phyloP scores from a whole-genome alignment of 768 basidiomycete species.

The Collybia mongolica region DNA sequence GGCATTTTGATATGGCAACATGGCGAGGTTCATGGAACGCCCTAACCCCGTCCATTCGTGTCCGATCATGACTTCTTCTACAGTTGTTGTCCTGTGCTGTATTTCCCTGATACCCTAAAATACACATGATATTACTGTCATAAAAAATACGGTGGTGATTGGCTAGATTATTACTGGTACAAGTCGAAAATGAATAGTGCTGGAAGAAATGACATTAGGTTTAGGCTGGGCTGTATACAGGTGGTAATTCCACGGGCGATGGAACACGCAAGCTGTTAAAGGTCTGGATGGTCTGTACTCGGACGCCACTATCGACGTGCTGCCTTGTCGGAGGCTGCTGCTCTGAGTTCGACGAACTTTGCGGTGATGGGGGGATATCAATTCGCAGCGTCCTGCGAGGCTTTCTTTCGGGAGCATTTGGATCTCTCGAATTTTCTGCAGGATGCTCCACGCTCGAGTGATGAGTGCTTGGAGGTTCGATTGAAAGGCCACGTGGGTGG shows the following conservation, averaged over 20 bases:
- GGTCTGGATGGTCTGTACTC: slow-evolving; percentile 9
- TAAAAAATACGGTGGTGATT: no score
- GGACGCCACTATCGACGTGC: slow-evolving; percentile 29
- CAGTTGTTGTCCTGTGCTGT: no score
- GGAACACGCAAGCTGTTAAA: background rate
- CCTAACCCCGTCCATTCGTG: no score
- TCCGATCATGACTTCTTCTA: no score
- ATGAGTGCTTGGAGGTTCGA: background rate
- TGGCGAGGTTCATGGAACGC: no score
- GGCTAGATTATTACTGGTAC: no score
- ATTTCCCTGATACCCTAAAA: no score
- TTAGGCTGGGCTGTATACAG: slow-evolving; percentile 29
- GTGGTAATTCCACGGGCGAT: slow-evolving; percentile 24
- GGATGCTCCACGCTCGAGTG: background rate
- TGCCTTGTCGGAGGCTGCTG: slow-evolving; percentile 7
- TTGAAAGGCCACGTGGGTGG: background rate
- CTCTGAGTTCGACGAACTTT: no score
- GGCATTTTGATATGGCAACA: no score
- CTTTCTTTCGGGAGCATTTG: background rate
- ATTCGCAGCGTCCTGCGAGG: background rate
- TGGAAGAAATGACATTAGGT: no score
- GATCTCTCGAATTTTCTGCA: background rate
- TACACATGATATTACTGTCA: no score
- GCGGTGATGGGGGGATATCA: background rate
- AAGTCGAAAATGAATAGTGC: no score